A percentile compares a stretch with the other conserved stretches of the same genome.
Conservation (phyloP, 306 rosid species). For the Oxytropis ochrocephala region DNA sequence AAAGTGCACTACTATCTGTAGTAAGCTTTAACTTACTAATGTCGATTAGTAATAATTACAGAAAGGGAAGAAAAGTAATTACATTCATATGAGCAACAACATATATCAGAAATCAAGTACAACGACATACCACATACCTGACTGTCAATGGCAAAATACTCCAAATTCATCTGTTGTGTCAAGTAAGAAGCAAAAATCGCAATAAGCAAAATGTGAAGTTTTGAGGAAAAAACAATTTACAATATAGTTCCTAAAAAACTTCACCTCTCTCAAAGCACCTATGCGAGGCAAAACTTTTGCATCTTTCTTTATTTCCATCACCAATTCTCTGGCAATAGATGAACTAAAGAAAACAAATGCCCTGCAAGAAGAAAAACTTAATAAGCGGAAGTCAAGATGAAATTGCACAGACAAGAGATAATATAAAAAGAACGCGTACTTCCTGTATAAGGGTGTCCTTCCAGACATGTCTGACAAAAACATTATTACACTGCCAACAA, state of each 20-base stretch:
- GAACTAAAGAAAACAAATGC: slow-evolving; percentile 96
- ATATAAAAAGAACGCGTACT: slow-evolving; percentile 46
- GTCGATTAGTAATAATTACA: background rate
- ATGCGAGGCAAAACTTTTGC: slow-evolving; percentile 70
- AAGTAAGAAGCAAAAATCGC: slow-evolving; percentile 10
- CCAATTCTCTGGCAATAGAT: slow-evolving; percentile 64
- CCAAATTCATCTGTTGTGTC: slow-evolving; percentile 88
- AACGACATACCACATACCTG: slow-evolving; percentile 58
- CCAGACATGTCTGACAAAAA: slow-evolving; percentile 96
- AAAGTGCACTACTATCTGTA: background rate
- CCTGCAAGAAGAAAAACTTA: slow-evolving; percentile 45
- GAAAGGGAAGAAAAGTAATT: background rate
- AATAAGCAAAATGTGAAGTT: slow-evolving; percentile 14
- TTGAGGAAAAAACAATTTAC: slow-evolving; percentile 8
- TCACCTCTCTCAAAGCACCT: slow-evolving; percentile 85
- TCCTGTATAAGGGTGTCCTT: slow-evolving; percentile 82
- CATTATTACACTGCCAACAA: slow-evolving; percentile 63
- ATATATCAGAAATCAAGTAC: slow-evolving; percentile 7
- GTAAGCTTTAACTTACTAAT: background rate
- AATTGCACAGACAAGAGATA: background rate
- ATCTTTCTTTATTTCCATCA: slow-evolving; percentile 68
- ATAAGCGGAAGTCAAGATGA: slow-evolving; percentile 15
- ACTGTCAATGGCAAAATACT: slow-evolving; percentile 83
- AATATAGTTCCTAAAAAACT: slow-evolving; percentile 7
- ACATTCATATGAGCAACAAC: slow-evolving; percentile 3